Percentiles rank a stretch among this genome's conserved stretches.
These are phyloP conservation scores for Coix lacrymajobi DNA, from an alignment of 176 grass and related monocot genomes.

Conservation along the genomic window DNA sequence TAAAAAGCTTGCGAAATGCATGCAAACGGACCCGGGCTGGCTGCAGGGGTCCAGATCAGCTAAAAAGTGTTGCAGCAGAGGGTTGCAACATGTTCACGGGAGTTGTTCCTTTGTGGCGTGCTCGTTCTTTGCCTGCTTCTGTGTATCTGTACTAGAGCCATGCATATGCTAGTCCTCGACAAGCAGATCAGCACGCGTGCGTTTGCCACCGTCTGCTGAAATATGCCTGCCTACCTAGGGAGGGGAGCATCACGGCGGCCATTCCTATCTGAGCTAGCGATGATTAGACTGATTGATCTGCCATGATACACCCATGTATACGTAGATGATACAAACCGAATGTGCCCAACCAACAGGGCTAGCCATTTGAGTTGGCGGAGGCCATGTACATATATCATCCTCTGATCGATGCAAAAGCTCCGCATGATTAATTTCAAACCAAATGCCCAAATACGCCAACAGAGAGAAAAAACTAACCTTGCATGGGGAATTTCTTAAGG, in stretches of 20 bases:
- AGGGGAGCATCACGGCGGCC: neutral
- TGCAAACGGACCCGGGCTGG: neutral
- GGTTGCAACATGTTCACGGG: conserved; percentile 3
- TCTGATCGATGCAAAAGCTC: neutral
- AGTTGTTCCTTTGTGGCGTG: conserved; percentile 2
- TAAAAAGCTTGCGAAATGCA: neutral
- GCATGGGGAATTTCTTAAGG: neutral
- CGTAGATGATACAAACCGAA: no score
- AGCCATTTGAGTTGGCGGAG: no score
- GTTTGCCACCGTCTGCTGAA: neutral
- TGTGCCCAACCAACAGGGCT: no score
- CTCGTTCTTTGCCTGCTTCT: neutral
- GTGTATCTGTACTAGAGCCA: neutral
- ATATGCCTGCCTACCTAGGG: neutral
- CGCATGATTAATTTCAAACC: neutral
- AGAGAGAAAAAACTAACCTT: neutral
- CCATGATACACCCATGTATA: neutral
- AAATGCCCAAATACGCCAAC: neutral
- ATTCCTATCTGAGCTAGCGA: neutral
- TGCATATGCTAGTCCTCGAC: neutral
- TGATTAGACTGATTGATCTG: neutral
- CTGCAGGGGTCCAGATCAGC: neutral
- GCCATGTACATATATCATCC: neutral
- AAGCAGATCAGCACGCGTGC: neutral
- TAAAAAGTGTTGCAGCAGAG: neutral